Percentiles rank a stretch among this genome's conserved stretches.
phyloP scores from a whole-genome alignment of 2,329 filamentous ascomycete species.

The Penicillium sp. region DNA sequence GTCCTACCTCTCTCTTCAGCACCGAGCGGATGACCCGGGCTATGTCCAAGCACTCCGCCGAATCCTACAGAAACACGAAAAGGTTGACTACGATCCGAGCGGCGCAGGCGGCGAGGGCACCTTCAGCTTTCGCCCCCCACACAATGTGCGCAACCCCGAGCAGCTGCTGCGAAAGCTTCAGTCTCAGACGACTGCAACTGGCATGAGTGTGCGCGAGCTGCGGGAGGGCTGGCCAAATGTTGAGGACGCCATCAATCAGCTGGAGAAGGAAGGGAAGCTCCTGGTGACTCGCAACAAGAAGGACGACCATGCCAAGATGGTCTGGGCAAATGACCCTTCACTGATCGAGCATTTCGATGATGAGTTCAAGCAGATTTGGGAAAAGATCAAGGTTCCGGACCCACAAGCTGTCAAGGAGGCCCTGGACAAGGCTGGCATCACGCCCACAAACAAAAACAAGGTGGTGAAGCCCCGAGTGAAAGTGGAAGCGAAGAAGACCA shows the following conservation, averaged over 20 bases:
- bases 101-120: conserved; percentile 64
- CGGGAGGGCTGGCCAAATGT: conserved; percentile 94
- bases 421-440: conserved; percentile 71
- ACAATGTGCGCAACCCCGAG: conserved; percentile 72
- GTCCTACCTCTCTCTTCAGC: conserved; percentile 68
- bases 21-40: conserved; percentile 54
- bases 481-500: conserved; percentile 63
- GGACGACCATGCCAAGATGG: conserved; percentile 75
- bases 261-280: conserved; percentile 74
- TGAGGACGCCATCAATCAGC: conserved; percentile 66
- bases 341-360: conserved; percentile 69
- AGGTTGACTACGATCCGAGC: conserved; percentile 53
- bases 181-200: conserved; percentile 71
- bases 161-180: conserved; percentile 78
- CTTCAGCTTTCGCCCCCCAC: conserved; percentile 79
- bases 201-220: conserved; percentile 79
- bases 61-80: conserved; percentile 62
- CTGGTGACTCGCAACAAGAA: conserved; percentile 88
- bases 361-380: conserved; percentile 81
- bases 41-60: conserved; percentile 60
- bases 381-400: conserved; percentile 69
- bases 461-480: conserved; percentile 54
- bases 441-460: conserved; percentile 77
- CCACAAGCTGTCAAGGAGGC: conserved; percentile 71
- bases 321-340: conserved; percentile 83